Percentiles rank a stretch among this genome's conserved stretches.
Evolutionary conservation across 768 basidiomycete species (phyloP).

Genomic region (Tricholoma sp.): DNA sequence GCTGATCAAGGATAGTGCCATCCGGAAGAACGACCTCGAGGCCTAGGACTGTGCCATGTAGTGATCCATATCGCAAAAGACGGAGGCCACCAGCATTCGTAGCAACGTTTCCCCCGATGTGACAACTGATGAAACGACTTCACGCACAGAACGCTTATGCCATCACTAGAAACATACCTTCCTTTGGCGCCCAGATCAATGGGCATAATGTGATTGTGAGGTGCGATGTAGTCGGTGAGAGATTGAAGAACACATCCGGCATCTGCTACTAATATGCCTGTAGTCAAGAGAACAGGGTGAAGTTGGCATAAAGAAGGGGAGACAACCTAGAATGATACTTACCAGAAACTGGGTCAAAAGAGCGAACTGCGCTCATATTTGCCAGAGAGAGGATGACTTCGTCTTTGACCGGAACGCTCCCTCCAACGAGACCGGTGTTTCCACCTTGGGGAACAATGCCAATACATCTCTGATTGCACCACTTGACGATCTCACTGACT

Average conservation of each 20-base stretch:
- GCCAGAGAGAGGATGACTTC: conserved; percentile 83
- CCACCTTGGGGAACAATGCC: conserved; percentile 97
- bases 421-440: conserved; percentile 97
- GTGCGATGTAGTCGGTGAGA: conserved; percentile 79
- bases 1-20: conserved; percentile 83
- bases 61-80: conserved; percentile 87
- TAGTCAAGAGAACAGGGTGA: conserved; percentile 5
- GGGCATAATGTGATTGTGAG: conserved; percentile 93
- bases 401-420: conserved; percentile 82
- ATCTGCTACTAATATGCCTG: conserved; percentile 88
- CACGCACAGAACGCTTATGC: background rate
- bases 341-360: conserved; percentile 84
- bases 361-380: conserved; percentile 77
- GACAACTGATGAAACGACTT: conserved; percentile 55
- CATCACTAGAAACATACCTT: conserved; percentile 46
- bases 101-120: conserved; percentile 95
- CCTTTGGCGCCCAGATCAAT: conserved; percentile 95
- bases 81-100: conserved; percentile 98
- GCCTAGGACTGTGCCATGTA: conserved; percentile 93
- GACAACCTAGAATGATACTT: conserved; percentile 16
- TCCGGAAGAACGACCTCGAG: conserved; percentile 95
- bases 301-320: background rate
- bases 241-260: conserved; percentile 92
- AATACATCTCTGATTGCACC: conserved; percentile 76
- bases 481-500: conserved; percentile 83